Evolutionary conservation across 106 monocot species (phyloP).

Genomic region (Allium fistulosum): DNA sequence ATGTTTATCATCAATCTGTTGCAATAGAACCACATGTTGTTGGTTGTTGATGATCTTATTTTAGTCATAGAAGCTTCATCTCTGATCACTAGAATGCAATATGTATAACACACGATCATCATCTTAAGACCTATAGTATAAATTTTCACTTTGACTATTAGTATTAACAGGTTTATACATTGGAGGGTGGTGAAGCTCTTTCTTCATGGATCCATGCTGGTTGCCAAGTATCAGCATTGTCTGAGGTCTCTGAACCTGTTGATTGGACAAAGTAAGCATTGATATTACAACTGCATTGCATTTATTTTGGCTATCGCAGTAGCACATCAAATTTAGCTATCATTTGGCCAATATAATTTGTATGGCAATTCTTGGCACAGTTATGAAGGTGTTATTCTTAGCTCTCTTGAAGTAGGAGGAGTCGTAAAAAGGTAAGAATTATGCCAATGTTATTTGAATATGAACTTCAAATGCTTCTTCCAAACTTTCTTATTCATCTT

Average conservation of each 20-base stretch:
- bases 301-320: background rate
- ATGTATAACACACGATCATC: too few relatives aligned
- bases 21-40: background rate
- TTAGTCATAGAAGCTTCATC: too few relatives aligned
- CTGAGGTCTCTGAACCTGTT: conserved; percentile 15
- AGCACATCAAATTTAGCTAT: background rate
- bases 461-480: too few relatives aligned
- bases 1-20: too few relatives aligned
- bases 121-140: too few relatives aligned
- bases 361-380: conserved; percentile 30
- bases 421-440: conserved; percentile 50
- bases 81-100: too few relatives aligned
- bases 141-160: background rate
- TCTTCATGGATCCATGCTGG: conserved; percentile 40
- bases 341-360: conserved; percentile 1
- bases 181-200: conserved; percentile 43
- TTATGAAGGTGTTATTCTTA: conserved; percentile 71
- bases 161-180: conserved; percentile 50
- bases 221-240: conserved; percentile 34
- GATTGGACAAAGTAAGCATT: conserved; percentile 85
- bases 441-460: too few relatives aligned
- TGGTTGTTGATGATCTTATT: background rate
- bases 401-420: conserved; percentile 65
- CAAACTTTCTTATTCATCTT: too few relatives aligned
- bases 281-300: background rate